These are phyloP conservation scores for Pichia pseudocactophila DNA, from an alignment of 805 yeast genomes.

Conservation along the genomic window DNA sequence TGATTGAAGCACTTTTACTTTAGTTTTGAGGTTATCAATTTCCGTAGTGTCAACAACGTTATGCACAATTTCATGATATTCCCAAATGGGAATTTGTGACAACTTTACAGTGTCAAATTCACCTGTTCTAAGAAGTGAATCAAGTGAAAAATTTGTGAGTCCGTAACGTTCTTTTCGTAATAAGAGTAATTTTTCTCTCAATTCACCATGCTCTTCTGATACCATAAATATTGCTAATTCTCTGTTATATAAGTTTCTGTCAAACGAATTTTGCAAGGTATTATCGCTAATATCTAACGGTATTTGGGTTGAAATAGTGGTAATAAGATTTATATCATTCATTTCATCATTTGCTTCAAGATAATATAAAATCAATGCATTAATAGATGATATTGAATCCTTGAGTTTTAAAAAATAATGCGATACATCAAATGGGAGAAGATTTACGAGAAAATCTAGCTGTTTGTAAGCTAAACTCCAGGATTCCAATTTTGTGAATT, in stretches of 20 bases:
- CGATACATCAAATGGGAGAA: slow-evolving; percentile 1
- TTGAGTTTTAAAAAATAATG: neutral
- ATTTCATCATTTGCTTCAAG: slow-evolving; percentile 2
- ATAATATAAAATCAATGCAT: neutral
- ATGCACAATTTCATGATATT: neutral
- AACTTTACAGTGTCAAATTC: neutral
- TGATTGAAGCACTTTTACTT: slow-evolving; percentile 34
- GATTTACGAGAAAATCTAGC: neutral
- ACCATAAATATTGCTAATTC: slow-evolving; percentile 2
- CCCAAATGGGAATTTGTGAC: neutral
- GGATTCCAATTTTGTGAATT: neutral
- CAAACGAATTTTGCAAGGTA: slow-evolving; percentile 27
- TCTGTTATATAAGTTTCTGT: slow-evolving; percentile 20
- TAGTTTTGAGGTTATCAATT: slow-evolving; percentile 31
- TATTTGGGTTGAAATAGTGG: slow-evolving; percentile 1
- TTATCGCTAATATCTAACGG: neutral
- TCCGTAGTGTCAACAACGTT: slow-evolving; percentile 12
- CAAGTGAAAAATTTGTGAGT: neutral
- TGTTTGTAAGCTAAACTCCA: neutral
- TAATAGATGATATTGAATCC: neutral
- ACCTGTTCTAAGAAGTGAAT: neutral
- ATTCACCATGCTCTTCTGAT: slow-evolving; percentile 22
- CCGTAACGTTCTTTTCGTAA: neutral
- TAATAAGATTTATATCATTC: neutral
- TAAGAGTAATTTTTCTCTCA: neutral